phyloP scores from a whole-genome alignment of 176 grass and related monocot species.

The Areca catechu region DNA sequence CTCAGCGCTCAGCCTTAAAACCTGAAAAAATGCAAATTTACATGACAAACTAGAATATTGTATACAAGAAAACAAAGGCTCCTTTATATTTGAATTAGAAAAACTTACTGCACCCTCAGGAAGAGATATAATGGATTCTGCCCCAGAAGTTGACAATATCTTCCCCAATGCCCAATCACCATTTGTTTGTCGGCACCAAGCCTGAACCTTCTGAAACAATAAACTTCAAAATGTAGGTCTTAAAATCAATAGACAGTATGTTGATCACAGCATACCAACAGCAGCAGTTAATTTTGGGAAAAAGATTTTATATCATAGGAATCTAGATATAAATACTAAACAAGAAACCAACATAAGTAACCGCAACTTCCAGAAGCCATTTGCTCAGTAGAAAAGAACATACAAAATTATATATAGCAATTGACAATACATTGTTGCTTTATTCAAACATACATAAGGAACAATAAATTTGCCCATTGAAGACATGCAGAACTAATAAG shows the following conservation, averaged over 20 bases:
- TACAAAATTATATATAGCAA: too few relatives aligned
- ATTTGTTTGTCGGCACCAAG: slow-evolving; percentile 71
- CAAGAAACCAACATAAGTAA: too few relatives aligned
- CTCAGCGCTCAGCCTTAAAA: slow-evolving; percentile 64
- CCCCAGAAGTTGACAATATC: slow-evolving; percentile 59
- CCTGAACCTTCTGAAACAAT: slow-evolving; percentile 66
- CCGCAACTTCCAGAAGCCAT: too few relatives aligned
- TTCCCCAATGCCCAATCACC: slow-evolving; percentile 76
- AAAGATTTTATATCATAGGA: not conserved
- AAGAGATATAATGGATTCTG: slow-evolving; percentile 64
- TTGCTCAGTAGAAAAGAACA: too few relatives aligned
- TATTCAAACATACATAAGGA: too few relatives aligned
- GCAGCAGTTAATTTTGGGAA: not conserved
- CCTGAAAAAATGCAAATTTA: slow-evolving; percentile 37
- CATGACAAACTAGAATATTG: slow-evolving; percentile 15
- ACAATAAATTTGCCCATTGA: too few relatives aligned
- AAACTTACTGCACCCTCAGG: slow-evolving; percentile 70
- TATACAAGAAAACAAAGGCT: slow-evolving; percentile 2
- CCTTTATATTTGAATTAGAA: not conserved
- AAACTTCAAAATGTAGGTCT: slow-evolving; percentile 5
- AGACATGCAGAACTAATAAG: too few relatives aligned
- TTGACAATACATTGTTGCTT: too few relatives aligned
- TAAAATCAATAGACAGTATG: not conserved
- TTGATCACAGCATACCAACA: not conserved
- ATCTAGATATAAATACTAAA: too few relatives aligned